Evolutionary conservation across 306 rosid species (phyloP).

Genomic region (Arachis hypogaea): DNA sequence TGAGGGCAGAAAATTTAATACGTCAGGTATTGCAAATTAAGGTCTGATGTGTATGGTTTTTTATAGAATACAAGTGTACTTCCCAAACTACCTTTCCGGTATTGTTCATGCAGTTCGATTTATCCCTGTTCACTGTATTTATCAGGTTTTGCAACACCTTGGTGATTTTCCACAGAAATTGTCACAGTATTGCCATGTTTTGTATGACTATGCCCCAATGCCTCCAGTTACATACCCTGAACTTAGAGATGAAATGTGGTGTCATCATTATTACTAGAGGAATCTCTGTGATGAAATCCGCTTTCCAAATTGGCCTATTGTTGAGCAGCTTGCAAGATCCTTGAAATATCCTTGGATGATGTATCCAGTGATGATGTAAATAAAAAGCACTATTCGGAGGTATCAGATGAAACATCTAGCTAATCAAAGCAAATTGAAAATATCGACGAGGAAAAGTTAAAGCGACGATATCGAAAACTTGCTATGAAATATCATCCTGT

Average conservation of each 20-base stretch:
- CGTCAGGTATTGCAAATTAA: slow-evolving; percentile 70
- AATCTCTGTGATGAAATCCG: slow-evolving; percentile 97
- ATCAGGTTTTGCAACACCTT: slow-evolving; percentile 97
- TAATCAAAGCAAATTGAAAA: slow-evolving; percentile 90
- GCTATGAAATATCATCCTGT: slow-evolving; percentile 99
- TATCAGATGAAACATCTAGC: slow-evolving; percentile 65
- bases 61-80: background rate
- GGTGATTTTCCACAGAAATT: slow-evolving; percentile 97
- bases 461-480: slow-evolving; percentile 96
- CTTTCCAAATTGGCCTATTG: slow-evolving; percentile 98
- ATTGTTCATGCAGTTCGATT: slow-evolving; percentile 25
- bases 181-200: slow-evolving; percentile 91
- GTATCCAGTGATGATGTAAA: slow-evolving; percentile 66
- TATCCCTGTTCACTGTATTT: slow-evolving; percentile 24
- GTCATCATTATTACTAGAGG: slow-evolving; percentile 94
- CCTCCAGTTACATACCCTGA: slow-evolving; percentile 99
- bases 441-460: slow-evolving; percentile 95
- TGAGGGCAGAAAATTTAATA: slow-evolving; percentile 96
- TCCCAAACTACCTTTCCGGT: slow-evolving; percentile 20
- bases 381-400: slow-evolving; percentile 51
- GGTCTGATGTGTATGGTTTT: slow-evolving; percentile 24
- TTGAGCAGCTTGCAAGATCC: slow-evolving; percentile 97
- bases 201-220: slow-evolving; percentile 96
- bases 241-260: slow-evolving; percentile 99
- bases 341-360: slow-evolving; percentile 90